Evolutionary conservation across 495 filamentous ascomycete species (phyloP).

Genomic region (Podospora fimiseda): DNA sequence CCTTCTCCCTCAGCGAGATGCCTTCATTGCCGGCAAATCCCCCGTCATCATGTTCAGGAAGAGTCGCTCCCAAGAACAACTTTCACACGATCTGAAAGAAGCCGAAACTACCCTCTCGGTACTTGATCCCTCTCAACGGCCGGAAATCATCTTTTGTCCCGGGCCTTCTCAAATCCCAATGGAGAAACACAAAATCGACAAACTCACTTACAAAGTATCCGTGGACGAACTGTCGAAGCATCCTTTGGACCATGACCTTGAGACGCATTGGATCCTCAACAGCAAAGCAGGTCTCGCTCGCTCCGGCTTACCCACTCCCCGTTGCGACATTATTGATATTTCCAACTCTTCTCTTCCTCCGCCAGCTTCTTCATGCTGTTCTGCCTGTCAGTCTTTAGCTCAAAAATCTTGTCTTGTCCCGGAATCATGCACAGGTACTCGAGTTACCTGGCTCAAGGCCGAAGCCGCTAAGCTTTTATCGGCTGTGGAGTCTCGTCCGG

Average conservation of each 20-base stretch:
- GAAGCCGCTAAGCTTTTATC: slow-evolving; percentile 17
- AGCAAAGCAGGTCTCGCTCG: slow-evolving; percentile 21
- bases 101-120: slow-evolving; percentile 24
- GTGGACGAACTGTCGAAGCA: slow-evolving; percentile 21
- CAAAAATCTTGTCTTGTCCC: slow-evolving; percentile 11
- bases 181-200: slow-evolving; percentile 17
- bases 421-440: slow-evolving; percentile 12
- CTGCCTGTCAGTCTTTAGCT: slow-evolving; percentile 5
- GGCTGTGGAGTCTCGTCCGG: slow-evolving; percentile 6
- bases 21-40: slow-evolving; percentile 25
- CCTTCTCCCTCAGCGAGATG: slow-evolving; percentile 29
- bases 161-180: slow-evolving; percentile 21
- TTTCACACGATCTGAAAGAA: slow-evolving; percentile 19
- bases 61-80: slow-evolving; percentile 2
- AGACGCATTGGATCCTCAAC: slow-evolving; percentile 28
- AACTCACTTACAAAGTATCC: slow-evolving; percentile 22
- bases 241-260: slow-evolving; percentile 18
- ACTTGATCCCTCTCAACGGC: slow-evolving; percentile 19
- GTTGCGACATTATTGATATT: slow-evolving; percentile 15
- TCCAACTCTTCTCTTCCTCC: not conserved
- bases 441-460: slow-evolving; percentile 19
- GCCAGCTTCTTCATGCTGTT: slow-evolving; percentile 12
- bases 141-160: slow-evolving; percentile 24
- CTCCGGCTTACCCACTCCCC: slow-evolving; percentile 23
- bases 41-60: slow-evolving; percentile 23